Evolutionary conservation across 1,284 basidiomycete genomes (phyloP).

Genomic region (Peniophora sp.): DNA sequence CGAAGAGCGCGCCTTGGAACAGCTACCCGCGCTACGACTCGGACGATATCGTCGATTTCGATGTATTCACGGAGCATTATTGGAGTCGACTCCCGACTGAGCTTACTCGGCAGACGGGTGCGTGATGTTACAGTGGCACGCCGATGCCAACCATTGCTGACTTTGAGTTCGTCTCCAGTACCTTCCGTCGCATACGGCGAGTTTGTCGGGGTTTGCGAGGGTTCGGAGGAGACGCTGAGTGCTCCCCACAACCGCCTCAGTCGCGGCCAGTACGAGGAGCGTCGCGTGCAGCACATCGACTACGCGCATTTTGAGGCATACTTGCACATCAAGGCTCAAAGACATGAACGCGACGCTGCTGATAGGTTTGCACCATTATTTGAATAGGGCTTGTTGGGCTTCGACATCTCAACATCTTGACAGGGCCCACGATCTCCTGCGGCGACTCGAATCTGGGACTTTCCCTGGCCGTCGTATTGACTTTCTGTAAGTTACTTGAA

Average conservation of each 20-base stretch:
- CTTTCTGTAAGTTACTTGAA: constrained; percentile 33
- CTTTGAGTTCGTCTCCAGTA: not conserved
- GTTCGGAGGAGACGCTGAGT: constrained; percentile 39
- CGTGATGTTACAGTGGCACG: not conserved
- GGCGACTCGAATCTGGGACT: constrained; percentile 10
- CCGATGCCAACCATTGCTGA: no score
- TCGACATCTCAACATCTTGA: not conserved
- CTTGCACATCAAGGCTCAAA: constrained; percentile 31
- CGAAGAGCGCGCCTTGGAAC: not conserved
- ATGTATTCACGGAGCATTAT: constrained; percentile 10
- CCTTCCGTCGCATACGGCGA: constrained; percentile 51
- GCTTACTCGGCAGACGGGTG: not conserved
- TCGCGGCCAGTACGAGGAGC: constrained; percentile 30
- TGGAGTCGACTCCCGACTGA: constrained; percentile 6
- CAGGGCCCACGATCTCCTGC: constrained; percentile 39
- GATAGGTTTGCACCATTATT: constrained; percentile 33
- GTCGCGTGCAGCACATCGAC: constrained; percentile 31
- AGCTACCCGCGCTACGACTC: not conserved
- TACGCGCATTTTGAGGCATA: constrained; percentile 49
- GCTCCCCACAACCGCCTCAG: constrained; percentile 28
- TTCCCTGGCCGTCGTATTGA: constrained; percentile 34
- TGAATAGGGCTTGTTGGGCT: not conserved
- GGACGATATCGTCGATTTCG: constrained; percentile 2
- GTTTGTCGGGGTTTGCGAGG: constrained; percentile 56
- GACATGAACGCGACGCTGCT: constrained; percentile 44